A percentile compares a stretch with the other conserved stretches of the same genome.
Conservation (phyloP, 75 land plant species). For the Cupressus sempervirens region DNA sequence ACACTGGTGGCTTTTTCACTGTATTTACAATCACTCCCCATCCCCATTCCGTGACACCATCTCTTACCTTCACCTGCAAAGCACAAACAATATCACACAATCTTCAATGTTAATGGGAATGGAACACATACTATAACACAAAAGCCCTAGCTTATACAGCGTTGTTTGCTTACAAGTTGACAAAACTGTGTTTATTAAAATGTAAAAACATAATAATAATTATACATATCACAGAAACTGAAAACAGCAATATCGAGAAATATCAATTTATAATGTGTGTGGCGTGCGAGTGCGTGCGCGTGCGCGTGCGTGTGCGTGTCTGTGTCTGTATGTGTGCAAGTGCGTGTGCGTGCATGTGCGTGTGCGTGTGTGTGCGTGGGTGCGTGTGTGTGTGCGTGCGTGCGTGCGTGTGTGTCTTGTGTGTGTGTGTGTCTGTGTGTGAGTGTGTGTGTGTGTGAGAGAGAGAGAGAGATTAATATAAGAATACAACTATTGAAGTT, state of each 20-base stretch:
- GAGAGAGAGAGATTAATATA: no score
- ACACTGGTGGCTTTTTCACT: constrained; percentile 69
- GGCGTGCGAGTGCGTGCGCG: no score
- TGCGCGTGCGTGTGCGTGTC: no score
- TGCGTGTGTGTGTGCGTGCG: no score
- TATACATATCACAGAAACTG: neutral
- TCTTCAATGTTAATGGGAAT: neutral
- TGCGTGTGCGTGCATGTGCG: no score
- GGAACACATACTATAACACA: neutral
- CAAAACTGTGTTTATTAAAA: neutral
- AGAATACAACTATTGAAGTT: no score
- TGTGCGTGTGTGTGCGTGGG: no score
- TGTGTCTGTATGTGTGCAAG: no score
- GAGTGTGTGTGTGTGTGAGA: no score
- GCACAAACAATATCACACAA: neutral
- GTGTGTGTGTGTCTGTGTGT: no score
- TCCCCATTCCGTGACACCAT: constrained; percentile 96
- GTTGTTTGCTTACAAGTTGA: neutral
- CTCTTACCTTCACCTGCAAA: constrained; percentile 77
- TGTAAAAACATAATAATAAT: neutral
- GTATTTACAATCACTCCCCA: constrained; percentile 99
- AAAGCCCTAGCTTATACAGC: neutral
- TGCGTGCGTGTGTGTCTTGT: no score
- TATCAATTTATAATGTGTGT: no score
- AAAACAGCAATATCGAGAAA: neutral